These are phyloP conservation scores for Pichia eremophila DNA, from an alignment of 805 yeast genomes.

Conservation along the genomic window DNA sequence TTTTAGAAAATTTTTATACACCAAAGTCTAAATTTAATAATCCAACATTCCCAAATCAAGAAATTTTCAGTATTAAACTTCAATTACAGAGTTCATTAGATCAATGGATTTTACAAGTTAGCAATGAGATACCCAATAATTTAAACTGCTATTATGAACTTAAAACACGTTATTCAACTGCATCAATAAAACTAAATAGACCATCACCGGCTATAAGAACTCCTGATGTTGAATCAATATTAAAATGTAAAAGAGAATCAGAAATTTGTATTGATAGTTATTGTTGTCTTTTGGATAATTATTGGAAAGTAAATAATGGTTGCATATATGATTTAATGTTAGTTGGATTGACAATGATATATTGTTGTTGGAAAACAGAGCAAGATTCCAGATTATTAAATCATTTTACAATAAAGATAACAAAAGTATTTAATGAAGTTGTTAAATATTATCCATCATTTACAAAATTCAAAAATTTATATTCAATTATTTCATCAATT, in stretches of 20 bases:
- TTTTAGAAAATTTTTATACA: conserved; percentile 17
- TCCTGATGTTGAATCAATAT: conserved; percentile 12
- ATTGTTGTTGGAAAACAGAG: conserved; percentile 20
- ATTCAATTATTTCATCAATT: conserved; percentile 12
- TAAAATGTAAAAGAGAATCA: conserved; percentile 14
- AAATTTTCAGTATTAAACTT: conserved; percentile 7
- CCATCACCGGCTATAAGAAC: conserved; percentile 17
- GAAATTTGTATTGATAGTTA: conserved; percentile 13
- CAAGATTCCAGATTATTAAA: conserved; percentile 9
- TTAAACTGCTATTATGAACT: conserved; percentile 13
- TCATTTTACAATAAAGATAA: conserved; percentile 9
- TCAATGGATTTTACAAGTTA: conserved; percentile 15
- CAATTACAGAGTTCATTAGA: conserved; percentile 10
- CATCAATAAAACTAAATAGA: conserved; percentile 13
- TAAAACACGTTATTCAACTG: conserved; percentile 14
- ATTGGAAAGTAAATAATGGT: conserved; percentile 14
- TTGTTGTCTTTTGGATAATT: conserved; percentile 6
- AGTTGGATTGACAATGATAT: conserved; percentile 17
- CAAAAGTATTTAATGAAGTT: conserved; percentile 13
- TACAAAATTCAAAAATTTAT: conserved; percentile 13
- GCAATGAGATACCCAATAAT: conserved; percentile 13
- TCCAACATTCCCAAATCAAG: not conserved
- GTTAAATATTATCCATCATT: conserved; percentile 11
- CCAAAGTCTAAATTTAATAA: conserved; percentile 11
- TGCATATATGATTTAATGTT: conserved; percentile 16